Evolutionary conservation across 2,329 filamentous ascomycete species (phyloP).

Genomic region (Penicillium sp.): DNA sequence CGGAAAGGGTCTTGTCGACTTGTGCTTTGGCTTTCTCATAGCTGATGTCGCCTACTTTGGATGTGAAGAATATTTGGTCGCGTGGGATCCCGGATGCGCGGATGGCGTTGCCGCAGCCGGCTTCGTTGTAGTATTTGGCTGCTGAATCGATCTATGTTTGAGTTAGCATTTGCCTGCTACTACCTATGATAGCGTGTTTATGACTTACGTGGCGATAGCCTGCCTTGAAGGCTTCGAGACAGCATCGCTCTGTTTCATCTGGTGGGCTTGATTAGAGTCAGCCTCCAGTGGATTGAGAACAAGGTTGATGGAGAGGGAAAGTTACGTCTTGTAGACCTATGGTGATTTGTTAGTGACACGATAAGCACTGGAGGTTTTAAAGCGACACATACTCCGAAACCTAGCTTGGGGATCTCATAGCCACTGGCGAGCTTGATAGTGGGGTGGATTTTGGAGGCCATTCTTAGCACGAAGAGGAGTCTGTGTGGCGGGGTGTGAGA

Average conservation of each 20-base stretch:
- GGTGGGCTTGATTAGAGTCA: constrained; percentile 8
- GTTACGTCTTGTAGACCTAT: constrained; percentile 23
- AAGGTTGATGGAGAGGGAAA: neutral
- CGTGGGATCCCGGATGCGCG: constrained; percentile 56
- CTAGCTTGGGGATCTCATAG: constrained; percentile 58
- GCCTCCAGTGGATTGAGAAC: neutral
- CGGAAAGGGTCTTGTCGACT: constrained; percentile 61
- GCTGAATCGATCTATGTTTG: constrained; percentile 51
- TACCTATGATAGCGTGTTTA: neutral
- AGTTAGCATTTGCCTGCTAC: neutral
- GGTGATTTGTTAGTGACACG: neutral
- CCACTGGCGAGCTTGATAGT: constrained; percentile 58
- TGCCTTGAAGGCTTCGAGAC: constrained; percentile 15
- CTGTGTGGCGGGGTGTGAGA: neutral
- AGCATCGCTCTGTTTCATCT: constrained; percentile 19
- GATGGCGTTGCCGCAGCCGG: constrained; percentile 66
- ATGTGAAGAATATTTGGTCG: constrained; percentile 71
- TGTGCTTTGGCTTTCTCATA: constrained; percentile 56
- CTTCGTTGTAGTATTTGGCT: constrained; percentile 67
- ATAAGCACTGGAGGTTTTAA: neutral
- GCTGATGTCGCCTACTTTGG: constrained; percentile 18
- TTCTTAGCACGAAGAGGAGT: constrained; percentile 1
- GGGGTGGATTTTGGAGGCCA: constrained; percentile 15
- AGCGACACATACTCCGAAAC: constrained; percentile 52
- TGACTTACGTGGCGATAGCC: constrained; percentile 21